A percentile compares a stretch with the other conserved stretches of the same genome.
Conservation (phyloP, 192 early-diverging fungal species). For the Mortierella claussenii region DNA sequence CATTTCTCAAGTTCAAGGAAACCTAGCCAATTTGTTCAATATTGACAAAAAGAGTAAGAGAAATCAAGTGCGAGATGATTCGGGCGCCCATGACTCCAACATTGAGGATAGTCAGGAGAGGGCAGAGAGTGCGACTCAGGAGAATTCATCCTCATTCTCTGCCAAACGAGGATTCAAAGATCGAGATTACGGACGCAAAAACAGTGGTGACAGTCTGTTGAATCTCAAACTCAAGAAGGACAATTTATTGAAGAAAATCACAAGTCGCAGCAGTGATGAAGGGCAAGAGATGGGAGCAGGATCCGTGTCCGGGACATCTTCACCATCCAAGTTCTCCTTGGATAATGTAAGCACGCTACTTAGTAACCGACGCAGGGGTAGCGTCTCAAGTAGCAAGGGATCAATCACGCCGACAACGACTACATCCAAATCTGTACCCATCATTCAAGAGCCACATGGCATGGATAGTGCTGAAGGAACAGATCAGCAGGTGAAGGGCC, state of each 20-base stretch:
- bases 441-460: background rate
- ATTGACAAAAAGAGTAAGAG: conserved; percentile 25
- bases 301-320: too few relatives aligned
- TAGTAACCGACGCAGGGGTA: conserved; percentile 7
- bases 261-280: conserved; percentile 21
- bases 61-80: background rate
- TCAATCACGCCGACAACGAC: background rate
- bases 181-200: conserved; percentile 29
- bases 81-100: too few relatives aligned
- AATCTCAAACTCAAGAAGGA: conserved; percentile 38
- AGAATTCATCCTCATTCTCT: background rate
- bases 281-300: too few relatives aligned
- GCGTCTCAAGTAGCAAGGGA: conserved; percentile 5
- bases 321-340: conserved; percentile 3
- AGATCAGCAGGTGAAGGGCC: too few relatives aligned
- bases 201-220: conserved; percentile 31
- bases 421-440: background rate
- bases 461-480: too few relatives aligned
- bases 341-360: conserved; percentile 3
- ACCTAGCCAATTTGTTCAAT: conserved; percentile 28
- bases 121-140: background rate
- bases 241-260: conserved; percentile 29
- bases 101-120: background rate
- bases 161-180: background rate
- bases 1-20: conserved; percentile 29